Conservation (phyloP, 805 yeast species). For the Wickerhamomyces chaumierensis region DNA sequence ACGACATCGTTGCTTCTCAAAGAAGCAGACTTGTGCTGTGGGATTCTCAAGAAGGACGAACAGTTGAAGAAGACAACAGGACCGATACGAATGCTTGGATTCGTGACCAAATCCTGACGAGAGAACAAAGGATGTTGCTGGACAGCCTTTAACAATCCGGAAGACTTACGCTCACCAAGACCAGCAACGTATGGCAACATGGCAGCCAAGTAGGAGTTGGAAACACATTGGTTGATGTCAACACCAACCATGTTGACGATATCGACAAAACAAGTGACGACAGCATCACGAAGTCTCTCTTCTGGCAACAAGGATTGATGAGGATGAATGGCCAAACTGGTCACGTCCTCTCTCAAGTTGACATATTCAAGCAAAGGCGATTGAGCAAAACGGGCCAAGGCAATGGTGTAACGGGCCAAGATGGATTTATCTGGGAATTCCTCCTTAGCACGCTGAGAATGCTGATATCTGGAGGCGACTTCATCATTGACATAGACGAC, state of each 20-base stretch:
- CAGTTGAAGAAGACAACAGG: constrained; percentile 83
- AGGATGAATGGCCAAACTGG: constrained; percentile 56
- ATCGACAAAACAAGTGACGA: constrained; percentile 81
- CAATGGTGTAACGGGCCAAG: constrained; percentile 74
- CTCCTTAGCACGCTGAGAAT: constrained; percentile 57
- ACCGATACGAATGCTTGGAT: constrained; percentile 50
- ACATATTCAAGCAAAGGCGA: constrained; percentile 89
- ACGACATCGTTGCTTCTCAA: constrained; percentile 28
- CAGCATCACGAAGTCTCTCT: constrained; percentile 51
- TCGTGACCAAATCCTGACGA: constrained; percentile 82
- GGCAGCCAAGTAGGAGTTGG: constrained; percentile 61
- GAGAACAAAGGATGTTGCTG: constrained; percentile 48
- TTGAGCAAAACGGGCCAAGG: constrained; percentile 84
- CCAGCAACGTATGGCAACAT: constrained; percentile 77
- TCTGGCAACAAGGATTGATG: constrained; percentile 61
- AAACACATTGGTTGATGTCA: constrained; percentile 81
- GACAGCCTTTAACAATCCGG: constrained; percentile 73
- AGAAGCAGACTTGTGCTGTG: constrained; percentile 32
- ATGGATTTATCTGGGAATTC: constrained; percentile 83
- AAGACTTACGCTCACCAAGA: constrained; percentile 90
- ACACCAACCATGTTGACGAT: constrained; percentile 86
- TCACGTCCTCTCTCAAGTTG: constrained; percentile 63
- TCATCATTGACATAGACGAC: constrained; percentile 86
- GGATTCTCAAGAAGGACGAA: constrained; percentile 79
- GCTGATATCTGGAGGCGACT: constrained; percentile 80